Conservation (phyloP, 2,329 filamentous ascomycete species). For the Calonectria pauciramosa region DNA sequence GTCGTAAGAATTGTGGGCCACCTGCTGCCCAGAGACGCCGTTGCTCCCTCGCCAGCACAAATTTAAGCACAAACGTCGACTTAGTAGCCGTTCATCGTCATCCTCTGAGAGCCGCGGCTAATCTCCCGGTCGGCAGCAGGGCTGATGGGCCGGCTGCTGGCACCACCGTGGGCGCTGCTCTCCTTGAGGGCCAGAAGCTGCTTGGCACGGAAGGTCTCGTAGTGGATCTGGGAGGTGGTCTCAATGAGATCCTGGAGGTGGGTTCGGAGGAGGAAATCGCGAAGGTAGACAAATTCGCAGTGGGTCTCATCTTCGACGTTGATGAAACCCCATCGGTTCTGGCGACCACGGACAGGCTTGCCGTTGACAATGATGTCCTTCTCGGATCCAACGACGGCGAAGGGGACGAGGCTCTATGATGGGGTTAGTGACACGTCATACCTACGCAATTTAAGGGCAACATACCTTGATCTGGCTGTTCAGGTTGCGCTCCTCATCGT, state of each 20-base stretch:
- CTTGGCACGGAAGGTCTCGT: conserved; percentile 99
- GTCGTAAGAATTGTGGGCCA: conserved; percentile 49
- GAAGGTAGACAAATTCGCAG: conserved; percentile 98
- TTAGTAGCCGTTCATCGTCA: conserved; percentile 99
- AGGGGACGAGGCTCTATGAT: conserved; percentile 87
- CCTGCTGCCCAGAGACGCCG: conserved; percentile 51
- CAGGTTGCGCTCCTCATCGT: conserved; percentile 93
- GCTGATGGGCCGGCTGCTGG: conserved; percentile 90
- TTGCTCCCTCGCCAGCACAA: conserved; percentile 50
- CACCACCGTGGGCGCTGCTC: conserved; percentile 87
- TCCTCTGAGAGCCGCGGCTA: conserved; percentile 95
- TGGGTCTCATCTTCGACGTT: conserved; percentile 99
- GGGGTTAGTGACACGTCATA: conserved; percentile 50
- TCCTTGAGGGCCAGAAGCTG: conserved; percentile 98
- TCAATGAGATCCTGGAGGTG: conserved; percentile 99
- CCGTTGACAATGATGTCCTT: conserved; percentile 98
- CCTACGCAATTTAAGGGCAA: neutral
- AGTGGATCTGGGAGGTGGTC: conserved; percentile 99
- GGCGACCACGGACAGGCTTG: conserved; percentile 96
- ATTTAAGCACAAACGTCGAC: conserved; percentile 46
- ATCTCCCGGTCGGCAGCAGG: conserved; percentile 94
- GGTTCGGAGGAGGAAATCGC: conserved; percentile 98
- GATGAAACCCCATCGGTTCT: conserved; percentile 99
- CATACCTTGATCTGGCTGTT: conserved; percentile 97
- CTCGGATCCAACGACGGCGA: conserved; percentile 97